These are phyloP conservation scores for Trichoderma hamatum DNA, from an alignment of 2,329 filamentous ascomycete genomes.

Conservation along the genomic window DNA sequence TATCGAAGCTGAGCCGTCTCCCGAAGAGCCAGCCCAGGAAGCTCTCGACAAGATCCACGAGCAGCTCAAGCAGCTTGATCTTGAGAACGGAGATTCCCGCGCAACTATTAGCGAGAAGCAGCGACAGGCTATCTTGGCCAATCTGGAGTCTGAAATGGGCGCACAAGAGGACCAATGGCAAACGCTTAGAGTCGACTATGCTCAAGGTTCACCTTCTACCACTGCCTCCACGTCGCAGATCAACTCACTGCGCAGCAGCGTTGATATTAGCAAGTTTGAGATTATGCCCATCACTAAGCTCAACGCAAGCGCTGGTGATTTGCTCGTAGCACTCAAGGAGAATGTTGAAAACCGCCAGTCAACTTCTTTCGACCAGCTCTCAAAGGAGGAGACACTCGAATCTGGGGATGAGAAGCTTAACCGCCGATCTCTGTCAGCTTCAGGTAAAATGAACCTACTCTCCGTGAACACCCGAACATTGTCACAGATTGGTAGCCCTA, in stretches of 20 bases:
- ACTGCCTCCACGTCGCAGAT: constrained; percentile 39
- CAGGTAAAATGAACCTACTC: constrained; percentile 41
- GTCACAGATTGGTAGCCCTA: constrained; percentile 53
- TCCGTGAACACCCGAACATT: constrained; percentile 36
- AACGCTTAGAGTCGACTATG: constrained; percentile 56
- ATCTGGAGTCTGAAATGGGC: constrained; percentile 65
- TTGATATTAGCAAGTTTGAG: constrained; percentile 12
- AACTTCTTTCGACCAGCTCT: not conserved
- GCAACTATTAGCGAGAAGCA: constrained; percentile 44
- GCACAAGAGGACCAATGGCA: constrained; percentile 63
- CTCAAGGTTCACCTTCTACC: constrained; percentile 55
- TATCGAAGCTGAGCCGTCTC: constrained; percentile 54
- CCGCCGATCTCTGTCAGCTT: constrained; percentile 16
- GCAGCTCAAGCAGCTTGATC: constrained; percentile 55
- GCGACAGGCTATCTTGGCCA: constrained; percentile 56
- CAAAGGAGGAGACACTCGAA: not conserved
- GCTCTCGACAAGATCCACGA: constrained; percentile 55
- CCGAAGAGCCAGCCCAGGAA: constrained; percentile 55
- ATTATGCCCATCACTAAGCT: constrained; percentile 14
- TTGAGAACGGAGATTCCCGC: constrained; percentile 40
- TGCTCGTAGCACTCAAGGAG: not conserved
- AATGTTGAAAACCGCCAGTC: not conserved
- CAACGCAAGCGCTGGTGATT: not conserved
- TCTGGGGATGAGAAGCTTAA: not conserved
- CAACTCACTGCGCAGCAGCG: constrained; percentile 32